A percentile compares a stretch with the other conserved stretches of the same genome.
Conservation (phyloP, 495 filamentous ascomycete genomes). For the Aspergillus taichungensis region DNA sequence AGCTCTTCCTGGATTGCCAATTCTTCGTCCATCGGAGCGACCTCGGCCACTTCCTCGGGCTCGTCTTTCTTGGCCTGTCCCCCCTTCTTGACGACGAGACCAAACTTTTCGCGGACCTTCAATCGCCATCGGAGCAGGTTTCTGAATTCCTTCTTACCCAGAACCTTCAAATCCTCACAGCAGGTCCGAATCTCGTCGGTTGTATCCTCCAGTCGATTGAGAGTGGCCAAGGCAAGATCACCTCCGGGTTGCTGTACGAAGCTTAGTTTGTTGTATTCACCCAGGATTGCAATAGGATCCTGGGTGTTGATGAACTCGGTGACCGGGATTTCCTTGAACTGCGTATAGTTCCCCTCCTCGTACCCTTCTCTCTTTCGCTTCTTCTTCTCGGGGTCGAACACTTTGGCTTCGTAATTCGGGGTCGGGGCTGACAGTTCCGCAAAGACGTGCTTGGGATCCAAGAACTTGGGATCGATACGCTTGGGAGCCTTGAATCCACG, state of each 20-base stretch:
- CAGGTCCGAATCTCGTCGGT: conserved; percentile 78
- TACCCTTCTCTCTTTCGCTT: conserved; percentile 97
- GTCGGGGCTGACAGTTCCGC: conserved; percentile 83
- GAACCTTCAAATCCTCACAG: conserved; percentile 80
- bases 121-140: conserved; percentile 87
- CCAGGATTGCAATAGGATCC: conserved; percentile 94
- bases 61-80: conserved; percentile 42
- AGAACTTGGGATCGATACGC: conserved; percentile 80
- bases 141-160: conserved; percentile 93
- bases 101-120: conserved; percentile 84
- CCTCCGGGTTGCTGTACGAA: conserved; percentile 70
- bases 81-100: conserved; percentile 62
- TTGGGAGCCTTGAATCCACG: conserved; percentile 91
- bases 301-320: conserved; percentile 91
- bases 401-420: conserved; percentile 94
- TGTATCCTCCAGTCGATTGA: conserved; percentile 88
- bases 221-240: conserved; percentile 75
- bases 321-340: conserved; percentile 79
- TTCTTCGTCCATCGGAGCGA: conserved; percentile 90
- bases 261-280: conserved; percentile 70
- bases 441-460: conserved; percentile 87
- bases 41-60: conserved; percentile 64
- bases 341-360: conserved; percentile 88
- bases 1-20: conserved; percentile 81
- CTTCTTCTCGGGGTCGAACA: conserved; percentile 95